Evolutionary conservation across 176 grass and related monocot genomes (phyloP).

Genomic region (Triticum timopheevii): DNA sequence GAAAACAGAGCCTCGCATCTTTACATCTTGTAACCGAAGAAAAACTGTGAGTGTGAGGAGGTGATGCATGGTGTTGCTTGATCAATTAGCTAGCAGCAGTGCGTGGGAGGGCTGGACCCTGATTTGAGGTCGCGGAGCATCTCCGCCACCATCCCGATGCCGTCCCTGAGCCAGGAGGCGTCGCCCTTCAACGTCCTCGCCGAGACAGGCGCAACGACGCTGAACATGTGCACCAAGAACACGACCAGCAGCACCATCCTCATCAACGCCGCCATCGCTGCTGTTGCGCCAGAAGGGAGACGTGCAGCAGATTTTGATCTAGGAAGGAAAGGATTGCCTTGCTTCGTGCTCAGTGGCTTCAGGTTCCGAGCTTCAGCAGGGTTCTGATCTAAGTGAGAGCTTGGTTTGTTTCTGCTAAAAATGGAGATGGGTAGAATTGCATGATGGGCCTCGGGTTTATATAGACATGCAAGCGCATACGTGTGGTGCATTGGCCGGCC

Average conservation of each 20-base stretch:
- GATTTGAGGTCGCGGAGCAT: constrained; percentile 24
- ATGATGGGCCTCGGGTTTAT: not conserved
- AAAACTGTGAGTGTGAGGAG: not conserved
- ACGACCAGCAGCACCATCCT: constrained; percentile 20
- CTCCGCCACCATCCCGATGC: constrained; percentile 21
- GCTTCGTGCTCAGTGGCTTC: not conserved
- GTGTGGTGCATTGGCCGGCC: not conserved
- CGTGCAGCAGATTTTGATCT: not conserved
- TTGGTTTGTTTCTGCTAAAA: not conserved
- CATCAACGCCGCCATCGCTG: not conserved
- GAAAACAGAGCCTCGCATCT: not conserved
- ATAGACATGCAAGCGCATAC: not conserved
- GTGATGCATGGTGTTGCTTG: not conserved
- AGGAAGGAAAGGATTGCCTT: not conserved
- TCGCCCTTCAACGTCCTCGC: constrained; percentile 21
- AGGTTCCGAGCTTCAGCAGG: not conserved
- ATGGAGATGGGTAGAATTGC: not conserved
- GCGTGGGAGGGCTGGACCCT: not conserved
- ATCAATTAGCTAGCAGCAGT: constrained; percentile 29
- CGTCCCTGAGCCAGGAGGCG: not conserved
- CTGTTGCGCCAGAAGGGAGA: too few species aligned
- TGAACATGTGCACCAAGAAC: constrained; percentile 11
- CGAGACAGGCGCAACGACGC: not conserved
- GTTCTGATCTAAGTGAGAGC: too few species aligned
- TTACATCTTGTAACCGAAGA: not conserved